phyloP scores from a whole-genome alignment of 192 early-diverging fungal species.

The Linderina pennispora region DNA sequence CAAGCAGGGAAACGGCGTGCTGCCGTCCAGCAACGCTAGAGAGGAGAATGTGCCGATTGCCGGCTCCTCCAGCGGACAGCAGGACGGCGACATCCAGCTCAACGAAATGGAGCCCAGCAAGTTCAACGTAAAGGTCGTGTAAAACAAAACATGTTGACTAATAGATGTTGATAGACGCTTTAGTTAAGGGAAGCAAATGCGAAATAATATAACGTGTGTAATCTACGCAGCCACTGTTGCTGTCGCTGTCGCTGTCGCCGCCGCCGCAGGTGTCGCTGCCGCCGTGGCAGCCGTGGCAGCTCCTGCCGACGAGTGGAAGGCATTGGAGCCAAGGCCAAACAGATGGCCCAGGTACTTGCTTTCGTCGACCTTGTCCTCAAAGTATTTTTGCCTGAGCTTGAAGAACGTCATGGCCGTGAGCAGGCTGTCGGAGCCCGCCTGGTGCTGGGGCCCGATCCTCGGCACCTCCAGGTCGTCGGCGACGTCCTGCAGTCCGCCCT shows the following conservation, averaged over 20 bases:
- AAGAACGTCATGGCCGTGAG: conserved; percentile 98
- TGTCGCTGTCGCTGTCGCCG: background rate
- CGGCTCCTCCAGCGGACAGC: too few relatives aligned
- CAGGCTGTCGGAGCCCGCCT: conserved; percentile 96
- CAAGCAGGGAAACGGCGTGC: too few relatives aligned
- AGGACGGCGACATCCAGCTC: background rate
- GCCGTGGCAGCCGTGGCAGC: background rate
- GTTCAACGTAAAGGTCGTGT: background rate
- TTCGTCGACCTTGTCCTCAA: conserved; percentile 95
- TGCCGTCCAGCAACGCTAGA: background rate
- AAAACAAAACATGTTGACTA: too few relatives aligned
- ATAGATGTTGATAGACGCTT: too few relatives aligned
- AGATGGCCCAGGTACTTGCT: conserved; percentile 69
- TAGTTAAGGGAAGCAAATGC: too few relatives aligned
- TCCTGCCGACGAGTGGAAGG: conserved; percentile 11
- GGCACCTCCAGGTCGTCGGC: conserved; percentile 92
- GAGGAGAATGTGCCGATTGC: background rate
- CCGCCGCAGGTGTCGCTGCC: background rate
- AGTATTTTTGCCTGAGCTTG: conserved; percentile 94
- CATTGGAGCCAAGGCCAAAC: conserved; percentile 39
- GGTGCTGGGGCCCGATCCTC: conserved; percentile 95
- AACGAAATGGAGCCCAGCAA: background rate
- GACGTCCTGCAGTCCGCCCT: conserved; percentile 96
- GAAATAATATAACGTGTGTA: too few relatives aligned
- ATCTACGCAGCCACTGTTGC: conserved; percentile 14